Evolutionary conservation across 371 early-diverging fungal species (phyloP).

Genomic region (Saksenaea oblongispora): DNA sequence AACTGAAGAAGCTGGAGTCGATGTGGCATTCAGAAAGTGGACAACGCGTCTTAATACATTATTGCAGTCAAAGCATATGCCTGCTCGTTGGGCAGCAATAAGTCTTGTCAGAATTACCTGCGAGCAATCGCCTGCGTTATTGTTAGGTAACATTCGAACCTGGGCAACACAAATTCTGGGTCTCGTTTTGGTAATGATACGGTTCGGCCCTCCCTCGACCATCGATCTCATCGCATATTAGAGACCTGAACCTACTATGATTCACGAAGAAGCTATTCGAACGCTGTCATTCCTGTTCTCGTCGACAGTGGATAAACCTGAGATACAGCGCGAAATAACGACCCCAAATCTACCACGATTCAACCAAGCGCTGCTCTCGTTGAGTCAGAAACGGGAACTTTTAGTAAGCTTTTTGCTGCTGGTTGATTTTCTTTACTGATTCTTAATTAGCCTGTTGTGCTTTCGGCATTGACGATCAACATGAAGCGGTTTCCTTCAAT

Average conservation of each 20-base stretch:
- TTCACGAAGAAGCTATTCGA: conserved; percentile 44
- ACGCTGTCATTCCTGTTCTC: conserved; percentile 50
- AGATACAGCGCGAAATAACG: conserved; percentile 62
- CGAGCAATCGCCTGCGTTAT: conserved; percentile 49
- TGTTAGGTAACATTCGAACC: conserved; percentile 40
- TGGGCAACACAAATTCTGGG: conserved; percentile 45
- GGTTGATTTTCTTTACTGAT: background rate
- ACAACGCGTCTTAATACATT: conserved; percentile 55
- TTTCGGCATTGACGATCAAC: conserved; percentile 48
- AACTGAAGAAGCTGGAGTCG: conserved; percentile 14
- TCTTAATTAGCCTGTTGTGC: conserved; percentile 38
- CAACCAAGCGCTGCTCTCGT: conserved; percentile 45
- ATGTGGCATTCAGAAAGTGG: conserved; percentile 54
- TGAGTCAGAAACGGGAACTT: conserved; percentile 50
- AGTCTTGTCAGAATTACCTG: conserved; percentile 52
- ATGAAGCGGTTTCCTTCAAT: conserved; percentile 56
- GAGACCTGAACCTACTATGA: conserved; percentile 46
- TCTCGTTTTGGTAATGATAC: conserved; percentile 32
- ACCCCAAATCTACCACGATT: conserved; percentile 54
- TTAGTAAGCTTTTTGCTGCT: conserved; percentile 31
- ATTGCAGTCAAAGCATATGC: conserved; percentile 53
- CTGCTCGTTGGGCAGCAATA: conserved; percentile 60
- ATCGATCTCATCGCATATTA: conserved; percentile 14
- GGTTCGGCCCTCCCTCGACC: background rate
- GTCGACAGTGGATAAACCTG: conserved; percentile 53